Evolutionary conservation across 2,329 filamentous ascomycete genomes (phyloP).

Genomic region (Byssoonygena ceratinophila): DNA sequence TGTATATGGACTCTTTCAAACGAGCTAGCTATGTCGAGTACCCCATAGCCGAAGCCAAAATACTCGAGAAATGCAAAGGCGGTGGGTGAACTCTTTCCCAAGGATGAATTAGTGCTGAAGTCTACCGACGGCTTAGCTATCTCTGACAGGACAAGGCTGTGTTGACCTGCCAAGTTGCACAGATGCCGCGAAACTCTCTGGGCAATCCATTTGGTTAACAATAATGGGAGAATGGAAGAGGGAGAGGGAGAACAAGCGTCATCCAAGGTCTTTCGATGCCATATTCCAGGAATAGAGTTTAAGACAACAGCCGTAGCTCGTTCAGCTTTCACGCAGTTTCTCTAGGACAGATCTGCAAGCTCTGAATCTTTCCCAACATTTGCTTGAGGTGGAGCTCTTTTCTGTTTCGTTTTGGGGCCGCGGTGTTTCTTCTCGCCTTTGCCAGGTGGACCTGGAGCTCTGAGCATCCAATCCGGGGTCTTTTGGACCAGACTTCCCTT

Average conservation of each 20-base stretch:
- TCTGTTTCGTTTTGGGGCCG: not conserved
- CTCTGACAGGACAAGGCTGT: not conserved
- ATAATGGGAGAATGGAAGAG: no score
- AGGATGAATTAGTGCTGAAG: not conserved
- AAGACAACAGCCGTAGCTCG: not conserved
- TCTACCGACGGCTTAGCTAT: not conserved
- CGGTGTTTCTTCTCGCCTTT: slow-evolving; percentile 20
- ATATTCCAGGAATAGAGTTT: no score
- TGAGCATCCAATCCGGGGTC: slow-evolving; percentile 35
- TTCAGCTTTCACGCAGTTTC: no score
- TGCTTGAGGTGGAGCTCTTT: slow-evolving; percentile 1
- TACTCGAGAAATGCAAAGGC: not conserved
- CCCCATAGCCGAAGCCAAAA: no score
- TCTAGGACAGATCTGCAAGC: not conserved
- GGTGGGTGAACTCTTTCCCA: not conserved
- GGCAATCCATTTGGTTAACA: not conserved
- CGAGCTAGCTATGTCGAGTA: no score
- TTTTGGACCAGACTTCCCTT: slow-evolving; percentile 45
- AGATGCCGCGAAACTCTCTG: not conserved
- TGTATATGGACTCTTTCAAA: no score
- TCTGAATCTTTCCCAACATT: slow-evolving; percentile 12
- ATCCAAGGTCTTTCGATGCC: no score
- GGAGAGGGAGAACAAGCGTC: no score
- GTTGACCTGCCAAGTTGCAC: not conserved
- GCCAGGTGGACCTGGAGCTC: slow-evolving; percentile 28